Evolutionary conservation across 441 rosid genomes (phyloP), one percentile per base, ranked within the genome.

Genomic region (Jatropha multifida): DNA sequence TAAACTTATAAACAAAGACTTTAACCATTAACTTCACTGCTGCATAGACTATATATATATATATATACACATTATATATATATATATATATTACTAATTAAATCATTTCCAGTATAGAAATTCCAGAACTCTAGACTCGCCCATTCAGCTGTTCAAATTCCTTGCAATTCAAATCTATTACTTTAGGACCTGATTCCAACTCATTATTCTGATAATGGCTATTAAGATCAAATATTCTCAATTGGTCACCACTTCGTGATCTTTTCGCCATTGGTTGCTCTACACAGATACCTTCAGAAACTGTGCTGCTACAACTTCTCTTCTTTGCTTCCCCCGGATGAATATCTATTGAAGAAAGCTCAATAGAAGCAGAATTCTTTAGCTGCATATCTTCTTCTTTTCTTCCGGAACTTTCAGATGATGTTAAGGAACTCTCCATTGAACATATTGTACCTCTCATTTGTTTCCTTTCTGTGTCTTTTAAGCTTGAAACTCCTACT

Each of bases 391-490:
- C 83, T 68, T 86, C 77, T 27, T 86, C 77, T 27, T 90, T 85
- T 46, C 81, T 75, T 46, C 89, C 95, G 1, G 91, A 90, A 82
- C 88, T 90, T 71, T 92, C 97, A 0, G 97, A 89, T 58, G 96
- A 96, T 73, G 99, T 93, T 83, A 93, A 78, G 54, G 99, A 93
- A 84, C 98, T 96, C 69, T 92, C 99, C 67, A 82, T 83, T 15
- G 99, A 96, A 74, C 88, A 78, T 51, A 89, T 79, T 13, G 86
- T 74, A 74, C 86, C 88, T 73, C 79, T 78, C 71, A 65, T 69
- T 75, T 65, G 82, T 68, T 83, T 84, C 61, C 69, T 78, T 71
- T 77, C 88, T 61, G 48, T 59, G 20, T 80, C 85, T 79, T 78
- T 85, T 65, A 60, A 56, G 79, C 74, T 78, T 49, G 86, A 82